A percentile compares a stretch with the other conserved stretches of the same genome.
Conservation (phyloP, 2,329 filamentous ascomycete genomes). For the Cladosporium sp. region DNA sequence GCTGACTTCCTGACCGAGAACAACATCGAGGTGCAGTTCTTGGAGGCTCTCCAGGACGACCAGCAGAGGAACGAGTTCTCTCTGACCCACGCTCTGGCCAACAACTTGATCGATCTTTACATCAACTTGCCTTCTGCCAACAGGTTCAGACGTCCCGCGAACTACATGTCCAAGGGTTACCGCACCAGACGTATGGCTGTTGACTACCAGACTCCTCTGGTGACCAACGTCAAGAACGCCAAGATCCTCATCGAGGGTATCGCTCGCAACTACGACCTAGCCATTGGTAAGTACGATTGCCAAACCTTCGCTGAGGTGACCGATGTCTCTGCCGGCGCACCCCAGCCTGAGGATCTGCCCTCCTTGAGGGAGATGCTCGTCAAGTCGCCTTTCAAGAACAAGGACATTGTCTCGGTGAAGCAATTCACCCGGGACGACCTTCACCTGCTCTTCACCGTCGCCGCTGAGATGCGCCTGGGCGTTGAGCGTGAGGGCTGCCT, state of each 20-base stretch:
- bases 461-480: constrained; percentile 94
- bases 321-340: constrained; percentile 31
- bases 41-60: constrained; percentile 79
- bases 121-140: constrained; percentile 99
- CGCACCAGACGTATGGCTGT: constrained; percentile 96
- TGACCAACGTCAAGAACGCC: constrained; percentile 99
- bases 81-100: constrained; percentile 91
- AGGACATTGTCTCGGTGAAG: constrained; percentile 87
- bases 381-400: constrained; percentile 82
- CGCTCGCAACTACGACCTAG: constrained; percentile 81
- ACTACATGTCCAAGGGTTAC: constrained; percentile 98
- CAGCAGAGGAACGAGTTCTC: constrained; percentile 95
- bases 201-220: constrained; percentile 92
- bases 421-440: constrained; percentile 86
- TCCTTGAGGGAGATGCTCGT: constrained; percentile 71
- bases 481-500: constrained; percentile 91
- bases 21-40: constrained; percentile 85
- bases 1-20: constrained; percentile 96
- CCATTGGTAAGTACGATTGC: constrained; percentile 81
- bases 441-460: constrained; percentile 91
- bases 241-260: constrained; percentile 96
- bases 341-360: constrained; percentile 49
- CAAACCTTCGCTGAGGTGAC: constrained; percentile 68
- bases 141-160: constrained; percentile 92
- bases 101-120: constrained; percentile 97